These are phyloP conservation scores for Geranomyces michiganensis DNA, from an alignment of 192 early-diverging fungal species.

Conservation along the genomic window DNA sequence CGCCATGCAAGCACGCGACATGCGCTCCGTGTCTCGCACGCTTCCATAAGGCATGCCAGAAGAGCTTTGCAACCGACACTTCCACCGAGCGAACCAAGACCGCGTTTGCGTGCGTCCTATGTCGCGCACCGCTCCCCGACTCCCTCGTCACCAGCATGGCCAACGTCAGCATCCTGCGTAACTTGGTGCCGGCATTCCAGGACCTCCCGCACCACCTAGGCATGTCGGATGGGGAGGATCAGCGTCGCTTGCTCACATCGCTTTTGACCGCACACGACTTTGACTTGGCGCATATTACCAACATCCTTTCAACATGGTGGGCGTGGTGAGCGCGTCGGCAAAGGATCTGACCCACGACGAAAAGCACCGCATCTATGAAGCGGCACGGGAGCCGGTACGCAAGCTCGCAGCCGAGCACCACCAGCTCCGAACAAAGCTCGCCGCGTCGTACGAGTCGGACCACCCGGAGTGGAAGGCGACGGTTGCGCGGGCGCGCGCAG, in stretches of 20 bases:
- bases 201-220: not conserved
- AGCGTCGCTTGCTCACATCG: not conserved
- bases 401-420: not conserved
- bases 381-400: not conserved
- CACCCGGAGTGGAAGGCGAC: slow-evolving; percentile 1
- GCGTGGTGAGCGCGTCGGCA: not conserved
- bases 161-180: not conserved
- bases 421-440: not conserved
- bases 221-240: not conserved
- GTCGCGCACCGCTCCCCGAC: not conserved
- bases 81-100: not conserved
- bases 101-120: not conserved
- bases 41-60: not conserved
- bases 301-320: slow-evolving; percentile 5
- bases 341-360: not conserved
- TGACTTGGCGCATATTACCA: not conserved
- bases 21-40: slow-evolving; percentile 1
- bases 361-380: slow-evolving; percentile 3
- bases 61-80: not conserved
- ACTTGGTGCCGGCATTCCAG: not conserved
- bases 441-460: not conserved
- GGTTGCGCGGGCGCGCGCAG: not conserved
- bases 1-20: not conserved
- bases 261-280: not conserved
- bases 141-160: not conserved